Evolutionary conservation across 306 rosid genomes (phyloP), one percentile per base, ranked within the genome.

Genomic region (Vicia villosa): DNA sequence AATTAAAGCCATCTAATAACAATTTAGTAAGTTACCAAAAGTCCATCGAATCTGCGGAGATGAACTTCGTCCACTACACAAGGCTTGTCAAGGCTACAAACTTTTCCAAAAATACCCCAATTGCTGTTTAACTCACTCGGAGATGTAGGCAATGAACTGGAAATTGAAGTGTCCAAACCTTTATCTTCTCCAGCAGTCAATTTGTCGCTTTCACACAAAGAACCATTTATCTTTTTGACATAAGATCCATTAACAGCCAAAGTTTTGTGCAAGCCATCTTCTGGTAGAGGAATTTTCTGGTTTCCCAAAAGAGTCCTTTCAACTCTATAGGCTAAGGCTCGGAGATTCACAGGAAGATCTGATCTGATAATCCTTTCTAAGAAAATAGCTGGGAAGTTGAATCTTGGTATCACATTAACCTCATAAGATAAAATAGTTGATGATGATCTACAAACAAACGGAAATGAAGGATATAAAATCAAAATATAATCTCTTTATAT

Each of bases 11-110:
- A 78, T 47, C 77, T 19, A 21, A 62, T 30, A 69, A 60, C 47
- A 82, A 56, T 68, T 76, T 8, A 22, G 51, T 22, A 36, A 58
- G 62, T 76, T 90, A 94, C 98, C 97, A 90, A 76, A 82, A 94
- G 92, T 67, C 96, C 98, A 74, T 94, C 98, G 21, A 88, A 90
- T 90, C 98, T 84, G 60, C 98, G 97, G 70, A 94, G 96, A 79
- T 94, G 97, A 85, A 94, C 93, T 81, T 94, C 98, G 81, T 94
- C 98, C 63, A 94, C 98, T 78, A 85, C 65, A 77, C 96, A 83
- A 79, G 89, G 92, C 77, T 51, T 84, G 77, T 88, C 97, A 75
- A 88, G 95, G 66, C 91, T 83, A 83, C 97, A 90, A 42, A 71
- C 76, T 84, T 90, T 90, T 74, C 96, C 91, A 66, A 85, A 83